phyloP scores from a whole-genome alignment of 352 stramenopile species.

The Phytophthora cryptogea region DNA sequence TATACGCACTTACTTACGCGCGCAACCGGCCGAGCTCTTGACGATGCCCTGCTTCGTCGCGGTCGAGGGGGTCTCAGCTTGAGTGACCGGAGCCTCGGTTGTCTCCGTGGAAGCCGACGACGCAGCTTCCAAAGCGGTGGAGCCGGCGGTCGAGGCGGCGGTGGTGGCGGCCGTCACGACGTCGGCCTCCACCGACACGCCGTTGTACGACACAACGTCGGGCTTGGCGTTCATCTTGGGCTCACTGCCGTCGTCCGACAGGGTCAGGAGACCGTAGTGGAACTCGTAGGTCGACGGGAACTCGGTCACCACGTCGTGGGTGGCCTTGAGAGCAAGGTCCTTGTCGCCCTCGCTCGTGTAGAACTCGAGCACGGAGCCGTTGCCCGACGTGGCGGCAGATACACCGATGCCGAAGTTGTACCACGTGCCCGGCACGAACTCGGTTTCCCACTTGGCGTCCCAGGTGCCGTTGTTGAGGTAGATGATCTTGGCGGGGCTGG shows the following conservation, averaged over 20 bases:
- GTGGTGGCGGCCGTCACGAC: conserved; percentile 30
- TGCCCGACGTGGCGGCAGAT: conserved; percentile 21
- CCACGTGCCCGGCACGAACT: conserved; percentile 54
- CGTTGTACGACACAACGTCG: conserved; percentile 51
- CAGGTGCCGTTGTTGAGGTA: conserved; percentile 49
- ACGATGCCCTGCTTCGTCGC: conserved; percentile 12
- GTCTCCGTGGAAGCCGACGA: conserved; percentile 10
- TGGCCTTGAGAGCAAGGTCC: conserved; percentile 39
- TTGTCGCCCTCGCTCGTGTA: conserved; percentile 54
- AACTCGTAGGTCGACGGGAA: conserved; percentile 41
- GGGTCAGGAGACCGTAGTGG: conserved; percentile 51
- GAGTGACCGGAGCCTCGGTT: conserved; percentile 4
- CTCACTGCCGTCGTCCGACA: conserved; percentile 42
- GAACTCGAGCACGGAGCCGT: conserved; percentile 39
- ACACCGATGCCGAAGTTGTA: conserved; percentile 72
- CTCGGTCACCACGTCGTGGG: conserved; percentile 33
- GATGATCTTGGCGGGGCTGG: conserved; percentile 49
- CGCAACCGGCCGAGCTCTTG: conserved; percentile 15
- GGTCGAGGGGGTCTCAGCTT: conserved; percentile 1
- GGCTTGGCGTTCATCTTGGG: conserved; percentile 41
- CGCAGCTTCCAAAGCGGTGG: neutral
- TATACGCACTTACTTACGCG: conserved; percentile 13
- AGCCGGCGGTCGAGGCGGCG: conserved; percentile 30
- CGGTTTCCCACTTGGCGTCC: conserved; percentile 54
- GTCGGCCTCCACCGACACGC: conserved; percentile 40